Base-by-base conservation (phyloP, 164 flowering plant species). In the Chloranthus sessilifolius region DNA sequence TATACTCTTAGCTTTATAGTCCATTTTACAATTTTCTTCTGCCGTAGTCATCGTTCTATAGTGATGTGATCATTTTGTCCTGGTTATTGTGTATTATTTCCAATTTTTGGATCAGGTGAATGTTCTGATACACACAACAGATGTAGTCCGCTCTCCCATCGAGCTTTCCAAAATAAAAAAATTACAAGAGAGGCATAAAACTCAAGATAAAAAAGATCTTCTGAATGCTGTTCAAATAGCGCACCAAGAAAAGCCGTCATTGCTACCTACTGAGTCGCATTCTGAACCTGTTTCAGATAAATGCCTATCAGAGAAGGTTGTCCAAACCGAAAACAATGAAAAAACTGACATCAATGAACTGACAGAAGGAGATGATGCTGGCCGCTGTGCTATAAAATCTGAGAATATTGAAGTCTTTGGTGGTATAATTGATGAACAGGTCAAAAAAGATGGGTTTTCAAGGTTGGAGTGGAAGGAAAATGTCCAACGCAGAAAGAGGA, bases 121-220 rank as follows among this genome's bases (percentile, higher is more conserved):
- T 59, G 67, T 77, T 37, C 62, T 87, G 63, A 81, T 73, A 3
- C 96, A 87, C 59, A 74, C 76, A 42, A 61, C 74, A 8, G 74
- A 74, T 24, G 69, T 71, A 19, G 27, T 24, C 11, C 52, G 66
- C 11, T n/a, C 17, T 0, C 19, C 62, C 11, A 14, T 28, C 7
- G 47, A 65, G 9, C 64, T 59, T 50, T 14, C 20, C 2, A 17
- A 0, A 0, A 68, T 84, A 34, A 60, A 66, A 17, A 20, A 29
- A 2, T 26, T 76, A 55, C 77, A 77, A 53, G 8, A 63, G 50
- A 43, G 30, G 47, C 82, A 77, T 30, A 0, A 1, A 39, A 55
- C 40, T 0, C 77, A 82, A 58, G 88, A 75, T 58, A 55, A 38
- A 30, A 48, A 5, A 14, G 82, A 81, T 52, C 30, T 70, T 20